These are phyloP conservation scores for Talaromyces ruber DNA, from an alignment of 495 filamentous ascomycete genomes.

Conservation along the genomic window DNA sequence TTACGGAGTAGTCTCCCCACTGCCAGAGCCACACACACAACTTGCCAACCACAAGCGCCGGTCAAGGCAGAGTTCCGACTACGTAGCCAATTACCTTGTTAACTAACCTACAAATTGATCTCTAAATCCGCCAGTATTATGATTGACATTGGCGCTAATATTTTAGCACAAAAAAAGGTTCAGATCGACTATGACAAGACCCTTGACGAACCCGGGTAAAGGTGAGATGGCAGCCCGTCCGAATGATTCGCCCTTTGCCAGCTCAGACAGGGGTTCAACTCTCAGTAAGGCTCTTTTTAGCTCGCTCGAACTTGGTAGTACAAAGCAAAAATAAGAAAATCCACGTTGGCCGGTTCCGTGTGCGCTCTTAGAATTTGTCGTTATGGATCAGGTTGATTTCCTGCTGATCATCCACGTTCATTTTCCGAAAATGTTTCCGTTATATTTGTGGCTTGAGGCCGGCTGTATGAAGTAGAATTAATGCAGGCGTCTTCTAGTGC, in stretches of 20 bases:
- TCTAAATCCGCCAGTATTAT: background rate
- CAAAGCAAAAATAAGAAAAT: background rate
- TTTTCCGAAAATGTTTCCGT: background rate
- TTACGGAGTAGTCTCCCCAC: background rate
- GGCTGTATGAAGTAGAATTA: background rate
- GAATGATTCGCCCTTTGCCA: background rate
- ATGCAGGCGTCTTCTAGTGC: background rate
- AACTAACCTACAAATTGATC: background rate
- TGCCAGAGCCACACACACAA: background rate
- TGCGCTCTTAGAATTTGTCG: background rate
- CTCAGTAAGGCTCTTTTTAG: background rate
- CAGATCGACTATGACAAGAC: background rate
- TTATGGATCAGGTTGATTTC: background rate
- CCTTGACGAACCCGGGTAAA: background rate
- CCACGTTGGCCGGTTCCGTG: background rate
- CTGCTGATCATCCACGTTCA: background rate
- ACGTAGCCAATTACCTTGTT: background rate
- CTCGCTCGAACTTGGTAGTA: background rate
- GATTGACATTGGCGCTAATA: background rate
- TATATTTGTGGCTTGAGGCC: background rate
- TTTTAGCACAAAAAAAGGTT: background rate
- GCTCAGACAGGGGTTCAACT: background rate
- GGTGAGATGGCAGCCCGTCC: background rate
- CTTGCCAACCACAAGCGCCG: background rate
- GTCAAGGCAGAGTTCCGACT: background rate